phyloP scores from a whole-genome alignment of 2,329 filamentous ascomycete species.

The Fusarium buxicola region DNA sequence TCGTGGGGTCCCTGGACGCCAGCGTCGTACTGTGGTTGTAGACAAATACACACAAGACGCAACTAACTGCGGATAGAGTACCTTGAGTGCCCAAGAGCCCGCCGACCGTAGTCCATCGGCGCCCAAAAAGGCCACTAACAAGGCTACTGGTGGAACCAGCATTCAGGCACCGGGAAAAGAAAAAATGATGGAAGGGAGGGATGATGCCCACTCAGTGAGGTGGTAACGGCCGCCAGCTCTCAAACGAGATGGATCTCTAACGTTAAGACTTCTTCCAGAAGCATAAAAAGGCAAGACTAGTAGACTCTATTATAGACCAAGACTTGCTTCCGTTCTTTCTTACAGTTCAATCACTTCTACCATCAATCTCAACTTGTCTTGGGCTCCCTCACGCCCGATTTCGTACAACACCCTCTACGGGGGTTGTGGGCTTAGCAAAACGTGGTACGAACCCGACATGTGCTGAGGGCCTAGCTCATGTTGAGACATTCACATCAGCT shows the following conservation, averaged over 20 bases:
- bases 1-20: constrained; percentile 5
- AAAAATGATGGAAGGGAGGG: constrained; percentile 27
- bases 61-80: constrained; percentile 15
- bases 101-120: constrained; percentile 10
- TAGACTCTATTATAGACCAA: neutral
- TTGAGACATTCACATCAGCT: constrained; percentile 14
- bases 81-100: constrained; percentile 9
- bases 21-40: constrained; percentile 18
- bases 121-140: constrained; percentile 33
- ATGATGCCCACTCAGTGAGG: constrained; percentile 30
- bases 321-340: neutral
- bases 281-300: neutral
- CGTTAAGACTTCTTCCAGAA: constrained; percentile 33
- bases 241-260: constrained; percentile 16
- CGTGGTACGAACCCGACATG: constrained; percentile 24
- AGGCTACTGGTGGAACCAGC: constrained; percentile 31
- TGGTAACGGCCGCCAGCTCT: constrained; percentile 16
- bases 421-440: constrained; percentile 16
- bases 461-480: constrained; percentile 13
- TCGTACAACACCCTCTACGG: constrained; percentile 4
- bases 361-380: neutral
- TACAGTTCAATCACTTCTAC: neutral
- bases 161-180: constrained; percentile 39
- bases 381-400: constrained; percentile 17
- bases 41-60: constrained; percentile 19